Conservation (phyloP, 352 stramenopile genomes). For the Globisporangium alternatum region DNA sequence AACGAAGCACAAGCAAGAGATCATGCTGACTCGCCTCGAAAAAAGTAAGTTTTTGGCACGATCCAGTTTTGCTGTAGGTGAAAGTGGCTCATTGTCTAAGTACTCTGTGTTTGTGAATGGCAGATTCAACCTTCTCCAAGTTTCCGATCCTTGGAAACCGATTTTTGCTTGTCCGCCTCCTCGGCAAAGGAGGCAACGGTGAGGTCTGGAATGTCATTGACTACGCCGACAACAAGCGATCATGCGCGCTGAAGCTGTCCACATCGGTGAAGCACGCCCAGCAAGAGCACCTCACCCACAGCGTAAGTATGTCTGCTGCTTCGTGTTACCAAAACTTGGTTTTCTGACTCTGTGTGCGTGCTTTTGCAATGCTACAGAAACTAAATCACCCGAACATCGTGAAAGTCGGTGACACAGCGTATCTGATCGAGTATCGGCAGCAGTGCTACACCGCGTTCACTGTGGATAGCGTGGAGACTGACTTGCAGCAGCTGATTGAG, state of each 20-base stretch:
- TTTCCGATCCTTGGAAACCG: constrained; percentile 70
- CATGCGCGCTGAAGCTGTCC: constrained; percentile 69
- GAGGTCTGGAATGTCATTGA: constrained; percentile 84
- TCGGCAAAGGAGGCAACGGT: constrained; percentile 73
- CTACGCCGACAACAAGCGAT: constrained; percentile 58
- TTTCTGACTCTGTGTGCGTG: background rate
- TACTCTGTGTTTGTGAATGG: background rate
- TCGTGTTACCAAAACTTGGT: background rate
- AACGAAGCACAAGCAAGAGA: constrained; percentile 71
- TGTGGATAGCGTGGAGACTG: constrained; percentile 62
- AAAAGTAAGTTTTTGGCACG: constrained; percentile 35
- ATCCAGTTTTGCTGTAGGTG: background rate
- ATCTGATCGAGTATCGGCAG: constrained; percentile 65
- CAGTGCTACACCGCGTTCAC: constrained; percentile 78
- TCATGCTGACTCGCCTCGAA: constrained; percentile 70
- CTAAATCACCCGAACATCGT: constrained; percentile 73
- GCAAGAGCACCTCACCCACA: constrained; percentile 70
- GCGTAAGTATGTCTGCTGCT: constrained; percentile 29
- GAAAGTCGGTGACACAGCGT: constrained; percentile 49
- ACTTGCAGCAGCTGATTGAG: constrained; percentile 77
- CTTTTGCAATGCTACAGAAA: constrained; percentile 32
- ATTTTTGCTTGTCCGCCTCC: constrained; percentile 59
- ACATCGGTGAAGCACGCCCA: constrained; percentile 67
- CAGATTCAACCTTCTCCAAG: constrained; percentile 68
- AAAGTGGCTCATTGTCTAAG: background rate